Percentiles rank a stretch among this genome's conserved stretches.
Conservation (phyloP, 208 protist genomes). For the Tritrichomonas musculus region DNA sequence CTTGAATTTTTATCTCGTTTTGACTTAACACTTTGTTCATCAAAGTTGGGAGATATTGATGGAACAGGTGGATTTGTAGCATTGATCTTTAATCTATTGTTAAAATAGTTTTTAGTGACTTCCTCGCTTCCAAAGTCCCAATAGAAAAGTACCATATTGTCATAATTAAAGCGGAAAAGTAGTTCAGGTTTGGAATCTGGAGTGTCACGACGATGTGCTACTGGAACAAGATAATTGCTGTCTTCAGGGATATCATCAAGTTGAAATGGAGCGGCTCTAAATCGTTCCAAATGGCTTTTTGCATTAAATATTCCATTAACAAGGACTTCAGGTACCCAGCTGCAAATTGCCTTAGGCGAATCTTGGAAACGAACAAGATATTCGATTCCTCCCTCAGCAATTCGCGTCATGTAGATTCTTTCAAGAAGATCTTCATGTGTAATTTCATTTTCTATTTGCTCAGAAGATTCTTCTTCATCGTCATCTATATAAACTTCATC, state of each 20-base stretch:
- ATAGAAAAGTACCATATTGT: background rate
- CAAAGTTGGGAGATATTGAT: too few species aligned
- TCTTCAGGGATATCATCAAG: background rate
- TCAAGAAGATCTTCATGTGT: background rate
- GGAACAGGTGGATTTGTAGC: background rate
- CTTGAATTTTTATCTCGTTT: background rate
- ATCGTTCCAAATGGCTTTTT: background rate
- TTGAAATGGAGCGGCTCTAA: background rate
- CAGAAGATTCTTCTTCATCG: background rate
- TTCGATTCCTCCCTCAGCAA: background rate
- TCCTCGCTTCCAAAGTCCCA: too few species aligned
- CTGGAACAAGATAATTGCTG: background rate
- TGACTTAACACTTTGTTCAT: background rate
- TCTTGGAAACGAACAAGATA: conserved; percentile 21
- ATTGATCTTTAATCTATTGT: too few species aligned
- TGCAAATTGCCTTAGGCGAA: background rate
- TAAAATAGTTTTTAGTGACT: background rate
- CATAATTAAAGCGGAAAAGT: background rate
- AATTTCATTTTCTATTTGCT: background rate
- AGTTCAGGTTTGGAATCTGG: background rate
- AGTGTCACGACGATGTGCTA: background rate
- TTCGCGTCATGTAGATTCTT: background rate
- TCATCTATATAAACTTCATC: too few species aligned
- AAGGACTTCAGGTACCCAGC: background rate
- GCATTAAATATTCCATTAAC: background rate